These are phyloP conservation scores for Globisporangium rhizosaccharum DNA, from an alignment of 352 stramenopile genomes.

Conservation along the genomic window DNA sequence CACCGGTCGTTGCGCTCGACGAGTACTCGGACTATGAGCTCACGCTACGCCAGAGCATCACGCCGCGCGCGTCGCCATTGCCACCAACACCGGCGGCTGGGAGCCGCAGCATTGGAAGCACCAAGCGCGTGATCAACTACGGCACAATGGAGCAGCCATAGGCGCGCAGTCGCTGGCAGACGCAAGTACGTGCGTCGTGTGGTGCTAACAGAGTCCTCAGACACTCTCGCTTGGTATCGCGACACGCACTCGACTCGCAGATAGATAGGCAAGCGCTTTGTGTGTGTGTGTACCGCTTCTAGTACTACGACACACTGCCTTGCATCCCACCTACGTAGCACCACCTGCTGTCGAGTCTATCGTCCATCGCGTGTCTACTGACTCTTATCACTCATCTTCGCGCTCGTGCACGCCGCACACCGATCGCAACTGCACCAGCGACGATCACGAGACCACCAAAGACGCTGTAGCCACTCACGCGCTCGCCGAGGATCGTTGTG, in stretches of 20 bases:
- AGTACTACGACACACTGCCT: too few relatives aligned
- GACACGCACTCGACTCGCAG: background rate
- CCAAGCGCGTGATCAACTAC: slow-evolving; percentile 20
- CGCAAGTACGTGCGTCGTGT: background rate
- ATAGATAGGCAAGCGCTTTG: slow-evolving; percentile 4
- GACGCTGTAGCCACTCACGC: slow-evolving; percentile 57
- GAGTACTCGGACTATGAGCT: slow-evolving; percentile 77
- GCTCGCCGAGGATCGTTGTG: slow-evolving; percentile 40
- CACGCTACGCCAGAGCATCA: slow-evolving; percentile 72
- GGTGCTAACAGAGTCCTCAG: background rate
- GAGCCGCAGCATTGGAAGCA: slow-evolving; percentile 14
- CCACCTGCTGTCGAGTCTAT: background rate
- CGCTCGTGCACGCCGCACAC: slow-evolving; percentile 25
- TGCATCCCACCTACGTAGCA: background rate
- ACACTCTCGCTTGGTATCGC: background rate
- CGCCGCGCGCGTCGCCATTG: slow-evolving; percentile 56
- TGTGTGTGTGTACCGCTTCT: background rate
- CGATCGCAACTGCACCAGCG: slow-evolving; percentile 42
- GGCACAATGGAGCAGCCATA: slow-evolving; percentile 21
- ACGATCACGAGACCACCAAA: slow-evolving; percentile 53
- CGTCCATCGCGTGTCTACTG: slow-evolving; percentile 6
- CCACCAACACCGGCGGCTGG: slow-evolving; percentile 13
- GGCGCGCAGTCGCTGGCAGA: background rate
- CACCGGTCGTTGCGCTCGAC: slow-evolving; percentile 59
- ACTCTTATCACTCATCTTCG: slow-evolving; percentile 10